A percentile compares a stretch with the other conserved stretches of the same genome.
Conservation (phyloP, 768 basidiomycete genomes). For the Coprinellus micaceus region DNA sequence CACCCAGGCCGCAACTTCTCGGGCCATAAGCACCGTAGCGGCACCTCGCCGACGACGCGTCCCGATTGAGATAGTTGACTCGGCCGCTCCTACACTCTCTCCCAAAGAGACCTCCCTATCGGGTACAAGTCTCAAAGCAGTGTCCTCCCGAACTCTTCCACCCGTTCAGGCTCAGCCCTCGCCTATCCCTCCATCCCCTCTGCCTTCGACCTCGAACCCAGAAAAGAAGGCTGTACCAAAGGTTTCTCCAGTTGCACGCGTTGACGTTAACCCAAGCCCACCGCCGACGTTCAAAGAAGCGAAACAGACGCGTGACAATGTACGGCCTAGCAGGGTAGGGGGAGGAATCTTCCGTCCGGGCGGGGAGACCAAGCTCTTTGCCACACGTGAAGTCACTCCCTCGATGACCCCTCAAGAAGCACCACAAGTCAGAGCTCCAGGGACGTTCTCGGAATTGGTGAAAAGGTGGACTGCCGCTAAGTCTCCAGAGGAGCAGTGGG, state of each 20-base stretch:
- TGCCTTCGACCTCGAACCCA: not conserved
- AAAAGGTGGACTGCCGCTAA: constrained; percentile 50
- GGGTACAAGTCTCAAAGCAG: constrained; percentile 15
- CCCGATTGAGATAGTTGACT: constrained; percentile 56
- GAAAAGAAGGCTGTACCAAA: constrained; percentile 1
- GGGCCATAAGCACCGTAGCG: not conserved
- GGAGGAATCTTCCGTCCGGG: constrained; percentile 71
- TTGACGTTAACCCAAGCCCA: constrained; percentile 4
- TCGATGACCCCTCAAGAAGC: not conserved
- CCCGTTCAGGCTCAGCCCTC: not conserved
- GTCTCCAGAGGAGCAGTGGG: constrained; percentile 48
- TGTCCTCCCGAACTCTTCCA: constrained; percentile 25
- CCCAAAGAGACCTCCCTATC: not conserved
- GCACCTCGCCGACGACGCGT: constrained; percentile 47
- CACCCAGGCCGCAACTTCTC: no score
- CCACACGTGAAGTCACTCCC: constrained; percentile 23
- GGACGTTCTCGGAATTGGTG: constrained; percentile 60
- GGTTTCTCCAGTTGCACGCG: constrained; percentile 6
- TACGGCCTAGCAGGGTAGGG: constrained; percentile 45
- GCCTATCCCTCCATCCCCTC: not conserved
- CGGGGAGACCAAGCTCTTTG: constrained; percentile 59
- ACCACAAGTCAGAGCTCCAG: constrained; percentile 24
- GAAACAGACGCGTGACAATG: constrained; percentile 50
- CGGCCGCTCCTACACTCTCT: constrained; percentile 1
- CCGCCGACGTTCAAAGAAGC: constrained; percentile 51